Percentiles rank a stretch among this genome's conserved stretches.
Evolutionary conservation across 1,284 basidiomycete genomes (phyloP).

Genomic region (Ustilago trichophora): DNA sequence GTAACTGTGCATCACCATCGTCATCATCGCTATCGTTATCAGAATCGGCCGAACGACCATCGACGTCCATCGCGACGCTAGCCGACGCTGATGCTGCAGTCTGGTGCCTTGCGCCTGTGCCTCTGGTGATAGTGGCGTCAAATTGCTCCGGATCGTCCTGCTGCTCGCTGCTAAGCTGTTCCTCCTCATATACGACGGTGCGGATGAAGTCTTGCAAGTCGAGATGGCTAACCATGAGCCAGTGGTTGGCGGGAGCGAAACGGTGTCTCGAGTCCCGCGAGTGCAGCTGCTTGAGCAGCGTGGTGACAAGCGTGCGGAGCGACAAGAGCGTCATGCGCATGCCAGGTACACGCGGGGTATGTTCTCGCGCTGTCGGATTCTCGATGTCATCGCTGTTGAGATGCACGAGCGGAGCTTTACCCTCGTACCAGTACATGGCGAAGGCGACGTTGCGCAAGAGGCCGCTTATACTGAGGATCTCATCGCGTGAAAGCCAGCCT

Average conservation of each 20-base stretch:
- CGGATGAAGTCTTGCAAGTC: conserved; percentile 88
- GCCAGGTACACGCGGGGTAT: conserved; percentile 42
- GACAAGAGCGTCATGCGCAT: conserved; percentile 45
- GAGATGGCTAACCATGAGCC: conserved; percentile 78
- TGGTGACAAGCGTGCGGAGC: conserved; percentile 51
- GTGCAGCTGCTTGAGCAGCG: conserved; percentile 62
- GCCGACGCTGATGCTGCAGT: not conserved
- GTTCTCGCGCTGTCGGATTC: not conserved
- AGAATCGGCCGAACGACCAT: conserved; percentile 2
- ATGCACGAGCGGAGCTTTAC: conserved; percentile 38
- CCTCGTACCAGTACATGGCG: conserved; percentile 79
- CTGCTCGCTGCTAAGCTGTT: conserved; percentile 48
- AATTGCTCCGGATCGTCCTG: conserved; percentile 9
- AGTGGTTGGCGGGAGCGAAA: conserved; percentile 73
- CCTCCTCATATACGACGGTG: conserved; percentile 74
- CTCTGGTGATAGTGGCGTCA: not conserved
- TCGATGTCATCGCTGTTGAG: conserved; percentile 16
- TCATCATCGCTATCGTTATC: conserved; percentile 20
- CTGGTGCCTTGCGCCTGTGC: not conserved
- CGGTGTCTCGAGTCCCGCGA: conserved; percentile 52
- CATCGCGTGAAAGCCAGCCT: conserved; percentile 76
- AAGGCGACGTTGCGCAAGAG: conserved; percentile 82
- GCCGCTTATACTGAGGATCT: conserved; percentile 76
- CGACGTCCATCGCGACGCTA: conserved; percentile 12
- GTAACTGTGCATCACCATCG: conserved; percentile 2